Evolutionary conservation across 2,329 filamentous ascomycete species (phyloP).

Genomic region (Periconia sp.): DNA sequence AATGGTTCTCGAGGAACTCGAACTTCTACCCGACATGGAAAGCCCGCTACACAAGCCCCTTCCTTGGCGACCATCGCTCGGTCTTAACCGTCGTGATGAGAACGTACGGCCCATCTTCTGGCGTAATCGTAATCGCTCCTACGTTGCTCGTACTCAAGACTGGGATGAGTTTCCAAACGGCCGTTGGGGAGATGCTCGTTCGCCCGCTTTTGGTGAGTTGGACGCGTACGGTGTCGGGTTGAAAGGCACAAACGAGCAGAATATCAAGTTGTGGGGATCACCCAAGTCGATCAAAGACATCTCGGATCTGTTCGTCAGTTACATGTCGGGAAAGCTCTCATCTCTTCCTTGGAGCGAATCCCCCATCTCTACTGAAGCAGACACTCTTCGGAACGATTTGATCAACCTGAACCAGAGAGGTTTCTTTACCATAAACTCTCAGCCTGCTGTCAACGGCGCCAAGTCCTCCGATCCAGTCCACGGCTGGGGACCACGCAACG

Average conservation of each 20-base stretch:
- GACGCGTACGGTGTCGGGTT: conserved; percentile 93
- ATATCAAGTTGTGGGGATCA: conserved; percentile 91
- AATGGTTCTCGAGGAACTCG: conserved; percentile 89
- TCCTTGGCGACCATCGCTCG: conserved; percentile 94
- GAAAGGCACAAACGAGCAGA: conserved; percentile 93
- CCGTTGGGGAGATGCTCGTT: conserved; percentile 95
- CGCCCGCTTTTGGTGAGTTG: conserved; percentile 92
- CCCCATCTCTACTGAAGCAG: conserved; percentile 79
- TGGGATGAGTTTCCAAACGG: conserved; percentile 99
- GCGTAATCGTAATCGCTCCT: conserved; percentile 95
- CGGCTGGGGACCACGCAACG: conserved; percentile 92
- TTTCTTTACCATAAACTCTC: conserved; percentile 93
- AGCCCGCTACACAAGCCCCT: conserved; percentile 85
- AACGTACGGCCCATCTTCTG: conserved; percentile 98
- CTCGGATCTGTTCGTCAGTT: conserved; percentile 79
- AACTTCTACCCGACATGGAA: conserved; percentile 74
- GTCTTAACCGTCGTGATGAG: conserved; percentile 82
- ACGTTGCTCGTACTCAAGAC: conserved; percentile 91
- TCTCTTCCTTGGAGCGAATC: conserved; percentile 93
- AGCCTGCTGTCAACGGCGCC: conserved; percentile 88
- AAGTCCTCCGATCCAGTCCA: conserved; percentile 85
- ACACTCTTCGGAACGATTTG: conserved; percentile 74
- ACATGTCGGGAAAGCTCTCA: conserved; percentile 78
- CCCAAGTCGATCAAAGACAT: conserved; percentile 80
- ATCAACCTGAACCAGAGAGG: conserved; percentile 83